These are phyloP conservation scores for Lumnitzera littorea DNA, from an alignment of 345 rosid species.

Conservation along the genomic window DNA sequence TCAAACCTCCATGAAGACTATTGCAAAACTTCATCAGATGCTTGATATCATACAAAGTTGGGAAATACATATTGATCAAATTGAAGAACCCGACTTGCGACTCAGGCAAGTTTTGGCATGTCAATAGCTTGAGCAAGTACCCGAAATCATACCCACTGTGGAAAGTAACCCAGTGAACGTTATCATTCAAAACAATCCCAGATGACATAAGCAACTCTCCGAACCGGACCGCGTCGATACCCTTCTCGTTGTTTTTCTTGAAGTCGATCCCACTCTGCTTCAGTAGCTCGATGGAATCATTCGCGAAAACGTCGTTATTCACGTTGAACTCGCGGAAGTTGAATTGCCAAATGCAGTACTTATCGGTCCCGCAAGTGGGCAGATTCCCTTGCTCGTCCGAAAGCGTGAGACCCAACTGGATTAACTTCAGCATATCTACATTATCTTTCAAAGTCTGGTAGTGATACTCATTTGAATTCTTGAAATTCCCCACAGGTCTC, in stretches of 20 bases:
- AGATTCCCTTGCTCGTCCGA: slow-evolving; percentile 75
- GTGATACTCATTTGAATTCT: slow-evolving; percentile 54
- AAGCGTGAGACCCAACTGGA: slow-evolving; percentile 80
- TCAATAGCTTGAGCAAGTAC: slow-evolving; percentile 76
- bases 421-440: slow-evolving; percentile 70
- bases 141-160: slow-evolving; percentile 97
- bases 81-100: slow-evolving; percentile 52
- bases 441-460: slow-evolving; percentile 72
- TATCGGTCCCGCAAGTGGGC: slow-evolving; percentile 73
- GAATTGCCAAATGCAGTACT: slow-evolving; percentile 84
- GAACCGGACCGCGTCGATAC: slow-evolving; percentile 52
- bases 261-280: slow-evolving; percentile 72
- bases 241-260: slow-evolving; percentile 47
- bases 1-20: slow-evolving; percentile 83
- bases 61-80: slow-evolving; percentile 62
- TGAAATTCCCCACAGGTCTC: slow-evolving; percentile 66
- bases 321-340: slow-evolving; percentile 69
- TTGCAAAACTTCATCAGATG: slow-evolving; percentile 86
- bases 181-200: slow-evolving; percentile 74
- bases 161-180: slow-evolving; percentile 81
- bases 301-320: slow-evolving; percentile 51
- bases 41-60: slow-evolving; percentile 71
- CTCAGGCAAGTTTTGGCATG: slow-evolving; percentile 56
- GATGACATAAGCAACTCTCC: slow-evolving; percentile 86
- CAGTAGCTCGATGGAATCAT: slow-evolving; percentile 76